Evolutionary conservation across 495 filamentous ascomycete species (phyloP).

Genomic region (Penicillium soppii): DNA sequence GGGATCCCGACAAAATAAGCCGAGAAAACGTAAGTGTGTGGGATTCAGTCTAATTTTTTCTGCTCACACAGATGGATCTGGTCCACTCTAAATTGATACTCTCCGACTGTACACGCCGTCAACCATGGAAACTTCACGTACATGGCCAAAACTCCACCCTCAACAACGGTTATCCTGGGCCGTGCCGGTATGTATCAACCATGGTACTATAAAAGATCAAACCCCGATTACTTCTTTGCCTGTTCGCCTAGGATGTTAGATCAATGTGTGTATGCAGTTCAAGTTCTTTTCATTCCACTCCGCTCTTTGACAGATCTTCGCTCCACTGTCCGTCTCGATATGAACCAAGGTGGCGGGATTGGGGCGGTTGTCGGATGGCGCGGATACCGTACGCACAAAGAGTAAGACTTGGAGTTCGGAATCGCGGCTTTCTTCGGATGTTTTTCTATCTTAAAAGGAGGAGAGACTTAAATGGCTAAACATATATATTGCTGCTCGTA

Average conservation of each 20-base stretch:
- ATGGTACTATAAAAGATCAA: conserved; percentile 12
- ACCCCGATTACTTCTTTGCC: background rate
- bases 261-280: background rate
- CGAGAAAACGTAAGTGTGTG: background rate
- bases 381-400: conserved; percentile 23
- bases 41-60: background rate
- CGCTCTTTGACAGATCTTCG: conserved; percentile 16
- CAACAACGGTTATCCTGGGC: conserved; percentile 30
- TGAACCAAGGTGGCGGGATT: conserved; percentile 16
- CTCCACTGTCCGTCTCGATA: conserved; percentile 22
- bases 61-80: conserved; percentile 4
- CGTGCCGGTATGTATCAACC: conserved; percentile 23
- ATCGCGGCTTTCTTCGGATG: background rate
- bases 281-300: conserved; percentile 11
- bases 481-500: background rate
- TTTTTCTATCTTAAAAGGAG: background rate
- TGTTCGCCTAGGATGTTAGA: background rate
- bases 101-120: background rate
- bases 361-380: conserved; percentile 17
- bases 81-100: conserved; percentile 3
- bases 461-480: background rate
- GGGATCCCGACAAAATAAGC: background rate
- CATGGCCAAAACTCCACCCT: conserved; percentile 21
- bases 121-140: conserved; percentile 19
- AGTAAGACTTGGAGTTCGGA: background rate